Evolutionary conservation across 2,329 filamentous ascomycete genomes (phyloP), one percentile per base, ranked within the genome.

Genomic region (Helicocarpus griseus): DNA sequence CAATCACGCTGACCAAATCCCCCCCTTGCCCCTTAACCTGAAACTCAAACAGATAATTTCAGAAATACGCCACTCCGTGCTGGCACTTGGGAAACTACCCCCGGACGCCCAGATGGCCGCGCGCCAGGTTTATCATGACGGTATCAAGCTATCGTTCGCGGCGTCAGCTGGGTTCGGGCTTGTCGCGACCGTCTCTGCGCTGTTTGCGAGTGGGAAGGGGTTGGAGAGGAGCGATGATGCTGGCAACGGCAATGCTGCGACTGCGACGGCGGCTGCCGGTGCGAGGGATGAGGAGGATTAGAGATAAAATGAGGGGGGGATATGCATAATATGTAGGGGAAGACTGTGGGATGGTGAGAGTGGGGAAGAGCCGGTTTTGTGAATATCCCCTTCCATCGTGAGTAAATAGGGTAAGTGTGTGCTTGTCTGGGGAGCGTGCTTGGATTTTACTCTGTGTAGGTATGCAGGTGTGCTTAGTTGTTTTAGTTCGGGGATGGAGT

Each of bases 61-160:
- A 26, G 73, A 78, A 50, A 81, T 85, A 50, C 72, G 80, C 9
- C 82, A 84, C 57, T 83, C 80, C 0, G 75, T 83, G 2, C 73
- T 76, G 2, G 74, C 74, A 1, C 71, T 84, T 11, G 69, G 70
- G n/a, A 64, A 71, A 8, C 69, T 84, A 0, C 78, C 79, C 1
- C 73, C 74, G 0, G 78, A 82, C 8, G 62, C 81, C 17, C 79
- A 82, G 57, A 71, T 78, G 21, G 72, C 73, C 24, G 80, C 77
- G 2, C 72, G 79, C 3, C 61, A 77, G 13, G 78, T 83, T 0
- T 84, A 83, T 57, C 83, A 82, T 49, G 72, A 78, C 13, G 80
- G 79, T 0, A 71, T 84, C 8, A 69, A 69, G 31, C 76, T 78
- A 49, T 76, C 77, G 0, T 83, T 83, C 60, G 69, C 72, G 0